Evolutionary conservation across 176 grass and related monocot species (phyloP).

Genomic region (Luzula sylvatica): DNA sequence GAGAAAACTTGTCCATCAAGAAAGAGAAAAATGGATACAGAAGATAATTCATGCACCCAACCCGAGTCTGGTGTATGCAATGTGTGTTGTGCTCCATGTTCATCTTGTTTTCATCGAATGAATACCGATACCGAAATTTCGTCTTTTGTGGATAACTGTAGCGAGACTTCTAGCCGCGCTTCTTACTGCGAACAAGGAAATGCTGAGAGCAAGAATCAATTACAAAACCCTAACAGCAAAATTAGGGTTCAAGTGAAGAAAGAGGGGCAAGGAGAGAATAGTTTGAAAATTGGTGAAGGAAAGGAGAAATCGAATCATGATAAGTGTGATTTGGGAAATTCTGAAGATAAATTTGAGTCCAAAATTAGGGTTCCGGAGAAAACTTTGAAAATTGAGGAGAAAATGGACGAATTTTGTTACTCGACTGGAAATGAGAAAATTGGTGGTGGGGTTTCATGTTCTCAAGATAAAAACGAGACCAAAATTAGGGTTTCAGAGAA

Average conservation of each 20-base stretch:
- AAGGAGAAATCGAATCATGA: background rate
- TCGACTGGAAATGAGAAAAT: too few species aligned
- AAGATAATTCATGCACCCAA: background rate
- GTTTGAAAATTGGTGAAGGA: background rate
- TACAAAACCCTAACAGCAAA: too few species aligned
- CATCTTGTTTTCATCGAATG: slow-evolving; percentile 19
- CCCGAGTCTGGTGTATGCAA: slow-evolving; percentile 17
- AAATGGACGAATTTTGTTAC: too few species aligned
- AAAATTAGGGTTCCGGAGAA: too few species aligned
- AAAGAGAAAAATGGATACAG: slow-evolving; percentile 5
- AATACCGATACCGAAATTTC: slow-evolving; percentile 8
- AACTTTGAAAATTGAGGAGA: too few species aligned
- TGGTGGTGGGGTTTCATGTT: background rate
- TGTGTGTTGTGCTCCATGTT: slow-evolving; percentile 17
- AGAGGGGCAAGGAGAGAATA: slow-evolving; percentile 22
- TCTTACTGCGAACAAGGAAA: background rate
- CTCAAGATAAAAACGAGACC: slow-evolving; percentile 10
- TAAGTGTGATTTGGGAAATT: too few species aligned
- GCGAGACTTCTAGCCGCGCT: background rate
- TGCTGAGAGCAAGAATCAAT: background rate
- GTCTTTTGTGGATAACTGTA: slow-evolving; percentile 5
- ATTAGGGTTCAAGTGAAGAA: background rate
- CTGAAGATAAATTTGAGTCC: too few species aligned
- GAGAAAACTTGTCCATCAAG: slow-evolving; percentile 10
- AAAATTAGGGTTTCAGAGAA: slow-evolving; percentile 10